These are phyloP conservation scores for Omphalea diandra DNA, from an alignment of 441 rosid species.

Conservation along the genomic window DNA sequence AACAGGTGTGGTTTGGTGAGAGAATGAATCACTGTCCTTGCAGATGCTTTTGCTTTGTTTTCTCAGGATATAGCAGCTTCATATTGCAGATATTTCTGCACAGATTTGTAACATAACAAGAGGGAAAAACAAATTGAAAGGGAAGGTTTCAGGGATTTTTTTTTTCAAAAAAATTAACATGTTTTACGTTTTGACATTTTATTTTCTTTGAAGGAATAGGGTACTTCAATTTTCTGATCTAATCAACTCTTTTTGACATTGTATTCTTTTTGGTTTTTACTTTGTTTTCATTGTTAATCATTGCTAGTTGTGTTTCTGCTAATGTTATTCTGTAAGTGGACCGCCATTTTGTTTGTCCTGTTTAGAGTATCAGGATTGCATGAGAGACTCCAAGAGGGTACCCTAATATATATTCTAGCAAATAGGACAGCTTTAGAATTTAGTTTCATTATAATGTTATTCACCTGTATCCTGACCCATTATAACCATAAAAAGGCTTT, in stretches of 20 bases:
- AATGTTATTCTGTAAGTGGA: neutral
- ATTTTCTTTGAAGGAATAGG: too few species aligned
- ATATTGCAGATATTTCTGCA: slow-evolving; percentile 22
- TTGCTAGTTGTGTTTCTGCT: neutral
- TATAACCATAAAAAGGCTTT: neutral
- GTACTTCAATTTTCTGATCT: too few species aligned
- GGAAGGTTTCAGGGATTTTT: slow-evolving; percentile 10
- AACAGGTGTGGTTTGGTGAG: slow-evolving; percentile 33
- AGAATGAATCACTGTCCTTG: slow-evolving; percentile 32
- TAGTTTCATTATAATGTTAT: neutral
- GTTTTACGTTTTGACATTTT: too few species aligned
- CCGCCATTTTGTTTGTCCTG: neutral
- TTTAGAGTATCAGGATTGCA: neutral
- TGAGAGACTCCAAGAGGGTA: neutral
- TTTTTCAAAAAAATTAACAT: neutral
- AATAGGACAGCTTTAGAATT: neutral
- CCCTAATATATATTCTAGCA: neutral
- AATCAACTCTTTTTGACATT: neutral
- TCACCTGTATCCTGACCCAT: neutral
- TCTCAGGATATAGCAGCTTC: slow-evolving; percentile 29
- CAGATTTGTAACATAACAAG: slow-evolving; percentile 5
- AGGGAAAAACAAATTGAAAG: neutral
- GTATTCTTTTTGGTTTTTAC: neutral
- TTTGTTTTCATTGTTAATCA: neutral
- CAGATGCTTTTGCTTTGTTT: slow-evolving; percentile 28